These are phyloP conservation scores for Osmanthus fragrans DNA, from an alignment of 257 asterid genomes.

Conservation along the genomic window DNA sequence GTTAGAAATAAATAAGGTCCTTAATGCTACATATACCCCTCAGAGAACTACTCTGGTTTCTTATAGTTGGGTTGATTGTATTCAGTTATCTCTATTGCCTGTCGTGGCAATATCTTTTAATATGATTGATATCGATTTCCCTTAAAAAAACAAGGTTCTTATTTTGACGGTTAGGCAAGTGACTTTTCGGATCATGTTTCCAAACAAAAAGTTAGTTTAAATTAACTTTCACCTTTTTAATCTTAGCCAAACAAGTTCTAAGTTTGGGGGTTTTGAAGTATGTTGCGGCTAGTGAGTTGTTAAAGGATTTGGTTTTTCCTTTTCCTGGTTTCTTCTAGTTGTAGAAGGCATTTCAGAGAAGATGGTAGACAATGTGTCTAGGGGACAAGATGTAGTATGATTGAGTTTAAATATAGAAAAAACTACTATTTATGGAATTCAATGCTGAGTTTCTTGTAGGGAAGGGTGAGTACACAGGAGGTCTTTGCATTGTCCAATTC, in stretches of 20 bases:
- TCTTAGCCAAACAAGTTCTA: background rate
- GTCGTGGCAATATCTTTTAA: background rate
- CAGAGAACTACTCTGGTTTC: background rate
- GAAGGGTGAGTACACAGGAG: constrained; percentile 88
- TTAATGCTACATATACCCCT: background rate
- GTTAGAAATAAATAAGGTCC: background rate
- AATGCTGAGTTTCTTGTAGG: constrained; percentile 48
- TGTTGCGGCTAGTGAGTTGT: background rate
- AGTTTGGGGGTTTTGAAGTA: background rate
- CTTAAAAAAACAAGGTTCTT: background rate
- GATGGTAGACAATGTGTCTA: background rate
- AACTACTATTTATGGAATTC: background rate
- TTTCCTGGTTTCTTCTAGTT: background rate
- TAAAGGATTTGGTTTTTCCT: background rate
- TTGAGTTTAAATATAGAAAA: constrained; percentile 1
- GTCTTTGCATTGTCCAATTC: constrained; percentile 76
- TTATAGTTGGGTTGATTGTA: background rate
- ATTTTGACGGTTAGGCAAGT: background rate
- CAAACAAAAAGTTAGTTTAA: background rate
- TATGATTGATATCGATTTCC: no score
- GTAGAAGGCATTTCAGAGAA: background rate
- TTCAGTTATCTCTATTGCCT: background rate
- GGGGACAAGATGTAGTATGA: background rate
- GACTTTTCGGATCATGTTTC: background rate
- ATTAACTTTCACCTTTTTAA: background rate